These are phyloP conservation scores for Colletotrichum tanaceti DNA, from an alignment of 2,329 filamentous ascomycete genomes.

Conservation along the genomic window DNA sequence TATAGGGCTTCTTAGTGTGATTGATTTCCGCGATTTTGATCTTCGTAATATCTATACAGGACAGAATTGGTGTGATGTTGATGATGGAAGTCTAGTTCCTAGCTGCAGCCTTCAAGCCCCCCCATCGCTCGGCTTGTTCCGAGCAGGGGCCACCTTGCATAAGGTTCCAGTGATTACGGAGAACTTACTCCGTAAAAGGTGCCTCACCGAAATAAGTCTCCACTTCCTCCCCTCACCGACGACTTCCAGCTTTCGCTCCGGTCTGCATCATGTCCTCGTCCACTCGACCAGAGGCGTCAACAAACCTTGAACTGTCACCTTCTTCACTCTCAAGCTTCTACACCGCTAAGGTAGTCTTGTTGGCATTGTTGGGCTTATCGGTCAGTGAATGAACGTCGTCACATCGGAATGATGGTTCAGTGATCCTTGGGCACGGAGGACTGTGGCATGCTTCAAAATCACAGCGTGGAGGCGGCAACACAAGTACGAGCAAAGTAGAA, in stretches of 20 bases:
- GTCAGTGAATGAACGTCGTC: too few species aligned
- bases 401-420: too few species aligned
- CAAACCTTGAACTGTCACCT: too few species aligned
- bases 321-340: too few species aligned
- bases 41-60: background rate
- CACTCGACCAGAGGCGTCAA: background rate
- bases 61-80: constrained; percentile 5
- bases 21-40: background rate
- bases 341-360: too few species aligned
- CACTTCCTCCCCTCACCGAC: background rate
- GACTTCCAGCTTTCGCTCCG: background rate
- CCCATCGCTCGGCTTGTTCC: constrained; percentile 13
- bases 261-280: background rate
- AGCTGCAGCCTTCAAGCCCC: background rate
- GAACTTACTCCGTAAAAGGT: too few species aligned
- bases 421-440: too few species aligned
- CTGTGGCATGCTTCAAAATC: background rate
- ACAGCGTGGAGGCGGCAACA: too few species aligned
- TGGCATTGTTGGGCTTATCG: too few species aligned
- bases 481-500: background rate
- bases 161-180: too few species aligned
- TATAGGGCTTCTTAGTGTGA: background rate
- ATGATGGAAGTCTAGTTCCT: background rate
- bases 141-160: constrained; percentile 22
- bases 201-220: background rate